Conservation (phyloP, 2,329 filamentous ascomycete species). For the Cyclaneusma minus region DNA sequence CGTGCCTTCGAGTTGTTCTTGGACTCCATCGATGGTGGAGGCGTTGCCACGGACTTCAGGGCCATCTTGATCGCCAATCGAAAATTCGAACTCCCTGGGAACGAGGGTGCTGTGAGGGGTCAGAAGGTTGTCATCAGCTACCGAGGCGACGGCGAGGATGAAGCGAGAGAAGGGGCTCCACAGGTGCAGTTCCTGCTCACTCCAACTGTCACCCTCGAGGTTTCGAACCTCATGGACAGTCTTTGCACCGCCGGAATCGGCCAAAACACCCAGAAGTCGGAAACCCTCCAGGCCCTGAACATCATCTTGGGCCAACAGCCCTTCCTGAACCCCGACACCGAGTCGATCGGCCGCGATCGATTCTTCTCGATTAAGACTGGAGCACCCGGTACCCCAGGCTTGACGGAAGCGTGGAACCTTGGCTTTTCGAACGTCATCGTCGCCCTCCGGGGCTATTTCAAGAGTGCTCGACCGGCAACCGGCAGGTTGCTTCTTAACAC, state of each 20-base stretch:
- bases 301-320: conserved; percentile 34
- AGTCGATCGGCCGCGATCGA: conserved; percentile 34
- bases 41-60: conserved; percentile 13
- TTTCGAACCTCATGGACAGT: conserved; percentile 28
- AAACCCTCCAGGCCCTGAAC: conserved; percentile 41
- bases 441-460: conserved; percentile 44
- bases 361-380: conserved; percentile 28
- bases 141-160: conserved; percentile 6
- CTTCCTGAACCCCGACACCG: conserved; percentile 23
- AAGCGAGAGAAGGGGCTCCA: conserved; percentile 2
- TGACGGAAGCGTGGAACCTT: conserved; percentile 14
- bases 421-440: conserved; percentile 31
- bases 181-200: not conserved
- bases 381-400: conserved; percentile 9
- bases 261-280: conserved; percentile 27
- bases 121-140: conserved; percentile 2
- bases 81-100: conserved; percentile 7
- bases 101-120: conserved; percentile 4
- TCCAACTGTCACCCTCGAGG: conserved; percentile 3
- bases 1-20: conserved; percentile 16
- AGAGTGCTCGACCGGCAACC: conserved; percentile 42
- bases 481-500: conserved; percentile 44
- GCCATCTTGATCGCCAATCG: conserved; percentile 13
- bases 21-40: conserved; percentile 7
- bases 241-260: conserved; percentile 18